Conservation (phyloP, 345 rosid genomes). For the Durio zibethinus region DNA sequence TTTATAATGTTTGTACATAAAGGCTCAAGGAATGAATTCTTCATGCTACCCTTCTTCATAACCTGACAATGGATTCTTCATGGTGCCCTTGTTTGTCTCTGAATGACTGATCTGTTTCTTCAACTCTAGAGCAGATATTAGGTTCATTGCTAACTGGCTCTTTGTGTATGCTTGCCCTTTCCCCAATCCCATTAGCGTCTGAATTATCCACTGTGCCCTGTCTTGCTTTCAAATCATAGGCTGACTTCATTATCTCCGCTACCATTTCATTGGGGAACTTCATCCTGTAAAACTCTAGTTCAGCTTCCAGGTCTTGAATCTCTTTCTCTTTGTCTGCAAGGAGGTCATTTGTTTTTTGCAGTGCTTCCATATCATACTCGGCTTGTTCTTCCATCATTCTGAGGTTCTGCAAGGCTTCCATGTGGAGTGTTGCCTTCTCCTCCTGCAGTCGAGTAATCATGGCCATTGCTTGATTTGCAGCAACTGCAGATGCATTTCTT, state of each 20-base stretch:
- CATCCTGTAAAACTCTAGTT: slow-evolving; percentile 61
- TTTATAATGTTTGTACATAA: neutral
- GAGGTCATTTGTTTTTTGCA: slow-evolving; percentile 71
- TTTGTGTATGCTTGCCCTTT: neutral
- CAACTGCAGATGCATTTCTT: slow-evolving; percentile 79
- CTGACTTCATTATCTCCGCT: slow-evolving; percentile 17
- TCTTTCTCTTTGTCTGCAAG: slow-evolving; percentile 76
- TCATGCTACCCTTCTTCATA: neutral
- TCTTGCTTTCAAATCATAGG: slow-evolving; percentile 12
- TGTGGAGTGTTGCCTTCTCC: slow-evolving; percentile 81
- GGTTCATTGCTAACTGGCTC: slow-evolving; percentile 2
- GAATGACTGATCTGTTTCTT: slow-evolving; percentile 3
- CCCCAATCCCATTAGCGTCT: slow-evolving; percentile 21
- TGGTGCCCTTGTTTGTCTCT: neutral
- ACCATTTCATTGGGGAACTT: slow-evolving; percentile 35
- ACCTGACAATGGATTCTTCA: slow-evolving; percentile 4
- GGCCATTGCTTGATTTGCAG: slow-evolving; percentile 96
- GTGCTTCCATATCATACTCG: slow-evolving; percentile 90
- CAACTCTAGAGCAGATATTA: neutral
- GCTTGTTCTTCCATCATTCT: slow-evolving; percentile 87
- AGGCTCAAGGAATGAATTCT: slow-evolving; percentile 11
- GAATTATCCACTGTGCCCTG: slow-evolving; percentile 20
- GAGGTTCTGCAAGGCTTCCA: slow-evolving; percentile 88
- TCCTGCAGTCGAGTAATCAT: slow-evolving; percentile 97
- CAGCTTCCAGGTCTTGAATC: slow-evolving; percentile 82